phyloP scores from a whole-genome alignment of 2,329 filamentous ascomycete species.

The Ophiostoma perfectum region DNA sequence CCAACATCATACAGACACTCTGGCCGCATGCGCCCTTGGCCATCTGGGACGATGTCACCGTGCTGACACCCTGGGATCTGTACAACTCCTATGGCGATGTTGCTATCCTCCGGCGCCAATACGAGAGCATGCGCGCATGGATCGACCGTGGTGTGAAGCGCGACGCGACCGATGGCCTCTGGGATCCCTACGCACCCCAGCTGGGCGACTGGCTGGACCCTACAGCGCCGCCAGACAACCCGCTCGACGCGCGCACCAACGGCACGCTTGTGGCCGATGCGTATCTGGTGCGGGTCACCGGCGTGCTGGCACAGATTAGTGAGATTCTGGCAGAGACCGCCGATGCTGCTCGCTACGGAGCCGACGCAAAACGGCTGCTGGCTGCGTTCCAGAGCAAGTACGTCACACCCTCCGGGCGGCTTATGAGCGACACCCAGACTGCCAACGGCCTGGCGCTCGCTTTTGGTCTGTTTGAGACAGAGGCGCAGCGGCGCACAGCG shows the following conservation, averaged over 20 bases:
- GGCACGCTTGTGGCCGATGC: slow-evolving; percentile 36
- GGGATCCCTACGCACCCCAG: slow-evolving; percentile 34
- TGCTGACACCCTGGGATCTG: slow-evolving; percentile 33
- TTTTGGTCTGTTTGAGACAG: slow-evolving; percentile 27
- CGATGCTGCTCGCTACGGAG: slow-evolving; percentile 27
- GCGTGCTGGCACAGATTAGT: slow-evolving; percentile 30
- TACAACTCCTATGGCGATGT: slow-evolving; percentile 31
- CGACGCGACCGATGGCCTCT: slow-evolving; percentile 32
- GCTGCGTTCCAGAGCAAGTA: slow-evolving; percentile 31
- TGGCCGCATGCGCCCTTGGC: slow-evolving; percentile 32
- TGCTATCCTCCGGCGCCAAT: slow-evolving; percentile 31
- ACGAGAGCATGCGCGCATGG: slow-evolving; percentile 32
- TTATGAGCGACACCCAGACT: slow-evolving; percentile 31
- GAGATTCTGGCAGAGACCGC: slow-evolving; percentile 27
- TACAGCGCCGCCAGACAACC: slow-evolving; percentile 34
- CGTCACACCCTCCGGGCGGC: slow-evolving; percentile 24
- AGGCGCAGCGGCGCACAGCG: neutral
- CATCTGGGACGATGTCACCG: slow-evolving; percentile 32
- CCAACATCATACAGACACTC: slow-evolving; percentile 23
- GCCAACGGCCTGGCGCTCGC: slow-evolving; percentile 29
- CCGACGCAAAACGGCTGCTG: slow-evolving; percentile 27
- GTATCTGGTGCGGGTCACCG: slow-evolving; percentile 36
- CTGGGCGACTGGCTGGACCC: slow-evolving; percentile 41
- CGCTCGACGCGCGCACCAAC: slow-evolving; percentile 34
- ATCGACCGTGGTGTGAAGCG: slow-evolving; percentile 25